These are phyloP conservation scores for Oidiodendron maius DNA, from an alignment of 495 filamentous ascomycete species.

Conservation along the genomic window DNA sequence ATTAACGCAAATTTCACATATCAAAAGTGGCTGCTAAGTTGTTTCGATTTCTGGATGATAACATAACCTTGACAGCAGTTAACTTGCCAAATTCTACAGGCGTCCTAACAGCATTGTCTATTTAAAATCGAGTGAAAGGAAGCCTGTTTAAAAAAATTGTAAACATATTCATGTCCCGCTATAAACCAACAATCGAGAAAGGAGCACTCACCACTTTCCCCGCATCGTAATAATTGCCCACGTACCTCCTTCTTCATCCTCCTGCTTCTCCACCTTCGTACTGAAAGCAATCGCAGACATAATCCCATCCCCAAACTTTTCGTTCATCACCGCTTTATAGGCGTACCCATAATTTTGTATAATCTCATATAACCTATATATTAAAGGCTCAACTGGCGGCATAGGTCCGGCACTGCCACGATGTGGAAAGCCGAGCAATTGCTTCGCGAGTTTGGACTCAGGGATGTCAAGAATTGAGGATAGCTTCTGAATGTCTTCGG, in stretches of 20 bases:
- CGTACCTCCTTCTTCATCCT: slow-evolving; percentile 68
- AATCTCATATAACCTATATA: slow-evolving; percentile 93
- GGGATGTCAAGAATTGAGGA: slow-evolving; percentile 59
- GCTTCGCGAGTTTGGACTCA: slow-evolving; percentile 46
- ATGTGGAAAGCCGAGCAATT: slow-evolving; percentile 72
- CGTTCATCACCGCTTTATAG: slow-evolving; percentile 93
- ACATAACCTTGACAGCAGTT: too few species aligned
- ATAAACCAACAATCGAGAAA: too few species aligned
- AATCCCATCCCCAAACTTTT: slow-evolving; percentile 98
- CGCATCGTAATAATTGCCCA: slow-evolving; percentile 90
- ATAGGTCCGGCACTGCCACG: slow-evolving; percentile 78
- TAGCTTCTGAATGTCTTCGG: slow-evolving; percentile 72
- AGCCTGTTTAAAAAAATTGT: too few species aligned
- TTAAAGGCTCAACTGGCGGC: slow-evolving; percentile 89
- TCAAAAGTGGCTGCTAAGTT: too few species aligned
- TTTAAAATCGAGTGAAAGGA: too few species aligned
- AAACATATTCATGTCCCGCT: too few species aligned
- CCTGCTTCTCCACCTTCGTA: slow-evolving; percentile 94
- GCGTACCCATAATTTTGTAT: slow-evolving; percentile 98
- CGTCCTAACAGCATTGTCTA: too few species aligned
- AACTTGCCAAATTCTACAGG: too few species aligned
- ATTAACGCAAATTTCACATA: too few species aligned
- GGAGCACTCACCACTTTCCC: slow-evolving; percentile 90
- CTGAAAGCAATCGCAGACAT: slow-evolving; percentile 96
- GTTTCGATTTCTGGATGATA: too few species aligned